These are phyloP conservation scores for Trichoderma endophyticum DNA, from an alignment of 2,329 filamentous ascomycete species.

Conservation along the genomic window DNA sequence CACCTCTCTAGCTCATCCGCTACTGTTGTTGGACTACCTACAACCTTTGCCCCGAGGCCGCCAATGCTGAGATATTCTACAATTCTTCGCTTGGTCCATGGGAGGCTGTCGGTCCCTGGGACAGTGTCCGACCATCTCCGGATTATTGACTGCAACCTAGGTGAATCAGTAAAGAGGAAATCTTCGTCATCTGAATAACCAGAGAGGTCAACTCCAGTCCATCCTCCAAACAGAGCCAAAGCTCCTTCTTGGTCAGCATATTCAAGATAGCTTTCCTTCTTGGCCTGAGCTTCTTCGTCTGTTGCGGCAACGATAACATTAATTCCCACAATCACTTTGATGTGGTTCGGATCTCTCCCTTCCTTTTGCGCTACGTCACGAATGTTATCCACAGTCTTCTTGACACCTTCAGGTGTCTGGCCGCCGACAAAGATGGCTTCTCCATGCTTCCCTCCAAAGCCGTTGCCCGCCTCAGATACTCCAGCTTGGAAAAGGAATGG, in stretches of 20 bases:
- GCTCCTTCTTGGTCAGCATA: conserved; percentile 16
- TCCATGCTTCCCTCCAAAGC: conserved; percentile 16
- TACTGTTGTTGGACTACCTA: conserved; percentile 44
- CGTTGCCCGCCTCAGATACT: conserved; percentile 16
- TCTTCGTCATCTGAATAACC: conserved; percentile 14
- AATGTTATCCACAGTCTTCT: conserved; percentile 14
- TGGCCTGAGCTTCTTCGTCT: conserved; percentile 13
- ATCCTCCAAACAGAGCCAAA: conserved; percentile 13
- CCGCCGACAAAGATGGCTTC: conserved; percentile 16
- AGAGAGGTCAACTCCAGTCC: conserved; percentile 14
- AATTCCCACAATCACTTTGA: conserved; percentile 14
- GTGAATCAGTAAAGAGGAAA: conserved; percentile 8
- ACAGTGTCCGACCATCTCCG: conserved; percentile 21
- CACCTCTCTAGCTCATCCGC: conserved; percentile 48
- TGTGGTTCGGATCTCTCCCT: conserved; percentile 5
- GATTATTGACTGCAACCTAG: conserved; percentile 18
- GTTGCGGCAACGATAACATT: conserved; percentile 15
- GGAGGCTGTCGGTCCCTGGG: conserved; percentile 24
- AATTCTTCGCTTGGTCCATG: conserved; percentile 55
- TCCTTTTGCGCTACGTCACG: background rate
- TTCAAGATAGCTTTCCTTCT: conserved; percentile 6
- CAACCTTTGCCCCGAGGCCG: conserved; percentile 45
- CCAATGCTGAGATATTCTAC: conserved; percentile 54
- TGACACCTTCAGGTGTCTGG: conserved; percentile 5
- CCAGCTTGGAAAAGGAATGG: conserved; percentile 17